Conservation (phyloP, 139 green algal genomes). For the Chlamydomonas schloesseri region DNA sequence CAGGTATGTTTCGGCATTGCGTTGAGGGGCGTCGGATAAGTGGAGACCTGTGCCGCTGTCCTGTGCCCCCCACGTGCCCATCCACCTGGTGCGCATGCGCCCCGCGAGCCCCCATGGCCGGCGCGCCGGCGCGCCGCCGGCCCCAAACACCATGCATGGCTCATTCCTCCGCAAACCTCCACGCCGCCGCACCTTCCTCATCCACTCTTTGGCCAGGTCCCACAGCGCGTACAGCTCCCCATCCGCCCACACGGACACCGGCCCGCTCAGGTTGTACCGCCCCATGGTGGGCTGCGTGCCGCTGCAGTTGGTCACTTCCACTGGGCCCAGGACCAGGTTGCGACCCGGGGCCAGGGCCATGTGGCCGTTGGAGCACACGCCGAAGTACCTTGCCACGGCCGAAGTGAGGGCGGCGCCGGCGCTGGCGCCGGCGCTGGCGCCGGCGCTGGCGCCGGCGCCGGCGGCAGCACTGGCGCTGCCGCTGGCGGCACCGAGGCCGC, state of each 20-base stretch:
- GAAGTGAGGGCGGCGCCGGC: no score
- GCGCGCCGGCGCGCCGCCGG: no score
- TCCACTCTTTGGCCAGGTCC: not conserved
- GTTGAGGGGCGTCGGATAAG: no score
- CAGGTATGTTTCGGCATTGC: no score
- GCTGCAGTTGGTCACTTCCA: not conserved
- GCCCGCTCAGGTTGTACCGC: not conserved
- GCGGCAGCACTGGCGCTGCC: no score
- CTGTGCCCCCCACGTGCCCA: no score
- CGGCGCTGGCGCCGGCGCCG: no score
- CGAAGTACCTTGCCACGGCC: not conserved
- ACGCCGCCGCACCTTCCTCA: not conserved
- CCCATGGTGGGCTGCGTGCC: not conserved
- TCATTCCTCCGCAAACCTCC: no score
- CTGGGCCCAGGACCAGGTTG: not conserved
- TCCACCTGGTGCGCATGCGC: no score
- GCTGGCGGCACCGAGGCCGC: not conserved
- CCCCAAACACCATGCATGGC: no score
- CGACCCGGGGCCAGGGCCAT: not conserved
- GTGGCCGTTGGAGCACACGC: conserved; percentile 2
- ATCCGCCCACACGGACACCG: not conserved
- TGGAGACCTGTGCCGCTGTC: no score
- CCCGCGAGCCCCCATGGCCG: no score
- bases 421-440: not conserved
- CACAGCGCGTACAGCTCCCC: not conserved